These are phyloP conservation scores for Tuber borchii DNA, from an alignment of 495 filamentous ascomycete species.

Conservation along the genomic window DNA sequence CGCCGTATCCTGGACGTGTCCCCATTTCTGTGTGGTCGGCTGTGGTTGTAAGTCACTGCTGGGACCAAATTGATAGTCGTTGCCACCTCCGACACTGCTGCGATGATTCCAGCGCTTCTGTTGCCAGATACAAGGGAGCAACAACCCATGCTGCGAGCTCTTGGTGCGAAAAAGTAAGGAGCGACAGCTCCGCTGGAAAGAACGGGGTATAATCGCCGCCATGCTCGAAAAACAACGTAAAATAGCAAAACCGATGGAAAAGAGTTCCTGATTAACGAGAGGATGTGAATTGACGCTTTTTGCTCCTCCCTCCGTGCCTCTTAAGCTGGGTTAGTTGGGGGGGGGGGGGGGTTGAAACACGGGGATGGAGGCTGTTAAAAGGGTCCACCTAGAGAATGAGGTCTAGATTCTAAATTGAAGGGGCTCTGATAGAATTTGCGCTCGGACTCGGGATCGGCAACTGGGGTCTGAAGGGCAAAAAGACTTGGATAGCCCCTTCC, in stretches of 20 bases:
- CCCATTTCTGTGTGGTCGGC: slow-evolving; percentile 29
- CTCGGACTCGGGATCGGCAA: neutral
- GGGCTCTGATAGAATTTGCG: neutral
- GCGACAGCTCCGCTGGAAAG: slow-evolving; percentile 2
- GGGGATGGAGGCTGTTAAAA: neutral
- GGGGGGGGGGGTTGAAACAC: neutral
- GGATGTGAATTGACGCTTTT: neutral
- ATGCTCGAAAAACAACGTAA: neutral
- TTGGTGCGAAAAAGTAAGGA: neutral
- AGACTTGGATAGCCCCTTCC: neutral
- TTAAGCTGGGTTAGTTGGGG: neutral
- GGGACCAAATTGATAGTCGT: slow-evolving; percentile 36
- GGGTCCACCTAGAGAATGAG: neutral
- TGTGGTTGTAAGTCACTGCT: slow-evolving; percentile 34
- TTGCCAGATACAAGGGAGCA: slow-evolving; percentile 1
- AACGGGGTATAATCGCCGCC: slow-evolving; percentile 14
- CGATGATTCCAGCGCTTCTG: slow-evolving; percentile 12
- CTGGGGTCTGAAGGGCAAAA: neutral
- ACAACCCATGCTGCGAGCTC: neutral
- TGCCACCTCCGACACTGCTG: slow-evolving; percentile 14
- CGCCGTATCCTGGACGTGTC: neutral
- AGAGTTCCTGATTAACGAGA: neutral
- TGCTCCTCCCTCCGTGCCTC: neutral
- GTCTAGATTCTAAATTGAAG: neutral
- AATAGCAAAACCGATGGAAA: neutral